Evolutionary conservation across 2,329 filamentous ascomycete species (phyloP).

Genomic region (Leptodontidium sp.): DNA sequence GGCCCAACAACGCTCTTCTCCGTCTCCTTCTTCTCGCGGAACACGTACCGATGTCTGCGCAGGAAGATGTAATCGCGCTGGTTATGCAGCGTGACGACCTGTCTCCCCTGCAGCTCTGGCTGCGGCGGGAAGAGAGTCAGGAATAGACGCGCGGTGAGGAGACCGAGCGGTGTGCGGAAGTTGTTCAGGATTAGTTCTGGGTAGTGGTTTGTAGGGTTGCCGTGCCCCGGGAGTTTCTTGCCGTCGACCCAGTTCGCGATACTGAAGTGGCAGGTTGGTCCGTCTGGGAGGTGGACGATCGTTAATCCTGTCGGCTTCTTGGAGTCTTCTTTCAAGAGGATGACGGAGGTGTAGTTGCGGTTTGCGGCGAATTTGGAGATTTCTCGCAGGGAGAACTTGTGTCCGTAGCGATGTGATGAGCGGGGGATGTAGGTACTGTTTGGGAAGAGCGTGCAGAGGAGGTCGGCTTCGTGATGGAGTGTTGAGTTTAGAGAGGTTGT

Average conservation of each 20-base stretch:
- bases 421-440: constrained; percentile 83
- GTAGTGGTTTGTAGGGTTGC: constrained; percentile 85
- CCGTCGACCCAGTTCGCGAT: constrained; percentile 92
- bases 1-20: constrained; percentile 86
- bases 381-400: constrained; percentile 93
- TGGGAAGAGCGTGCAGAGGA: constrained; percentile 84
- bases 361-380: constrained; percentile 87
- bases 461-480: constrained; percentile 81
- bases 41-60: constrained; percentile 88
- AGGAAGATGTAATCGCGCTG: constrained; percentile 97
- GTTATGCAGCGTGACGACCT: constrained; percentile 93
- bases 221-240: constrained; percentile 87
- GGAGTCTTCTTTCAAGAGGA: constrained; percentile 87
- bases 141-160: constrained; percentile 87
- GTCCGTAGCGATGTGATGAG: constrained; percentile 80
- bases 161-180: constrained; percentile 90
- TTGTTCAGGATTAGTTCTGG: constrained; percentile 92
- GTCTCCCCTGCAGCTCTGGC: constrained; percentile 84
- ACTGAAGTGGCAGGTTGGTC: constrained; percentile 92
- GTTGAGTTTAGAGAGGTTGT: constrained; percentile 91
- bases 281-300: constrained; percentile 81
- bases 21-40: constrained; percentile 84
- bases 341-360: constrained; percentile 81
- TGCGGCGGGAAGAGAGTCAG: constrained; percentile 79
- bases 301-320: constrained; percentile 86